Base-by-base conservation (phyloP, 345 rosid genomes). In the Litchi chinensis region DNA sequence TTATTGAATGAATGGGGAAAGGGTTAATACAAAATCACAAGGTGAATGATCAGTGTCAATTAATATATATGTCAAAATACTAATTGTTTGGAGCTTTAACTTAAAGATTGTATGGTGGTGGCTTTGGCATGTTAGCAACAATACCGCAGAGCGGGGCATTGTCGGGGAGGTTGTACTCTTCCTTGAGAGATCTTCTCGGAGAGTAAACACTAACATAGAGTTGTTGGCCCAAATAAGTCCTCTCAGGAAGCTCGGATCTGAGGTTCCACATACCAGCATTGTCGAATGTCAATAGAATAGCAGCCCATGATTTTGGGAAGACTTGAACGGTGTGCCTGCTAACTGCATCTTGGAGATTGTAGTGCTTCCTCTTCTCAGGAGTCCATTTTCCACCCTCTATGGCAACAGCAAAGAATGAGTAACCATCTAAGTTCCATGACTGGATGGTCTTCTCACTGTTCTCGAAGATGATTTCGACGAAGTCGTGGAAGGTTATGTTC, bases 261-360 rank as follows among this genome's bases (percentile, higher is more conserved):
- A 94, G 39, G 86, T 91, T 94, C 98, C 98, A 94, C 98, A 94
- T 94, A 60, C 98, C 98, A 2, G 92, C 90, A 11, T 94, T 94
- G 87, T 94, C 98, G 75, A 94, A 90, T 4, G 98, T 90, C 88
- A 93, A 74, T 19, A 93, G 44, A 64, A 94, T 87, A 0, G 98
- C 98, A 1, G 98, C 88, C 98, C 98, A 93, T 0, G 96, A 93
- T 26, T 93, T 87, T 0, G 97, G 98, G 87, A 77, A 93, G 65
- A 94, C 97, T 78, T 94, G 98, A 54, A 94, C 74, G 1, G 97
- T 92, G 80, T 91, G 91, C 83, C 98, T 83, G 92, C 98, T 94
- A 32, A 92, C 91, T 0, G 95, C 95, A 7, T 94, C 98, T 0
- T 92, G 86, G 24, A 92, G 85, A 83, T 94, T 94, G 91, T 94